Conservation (phyloP, 2,329 filamentous ascomycete species). For the Trichoderma afroharzianum region DNA sequence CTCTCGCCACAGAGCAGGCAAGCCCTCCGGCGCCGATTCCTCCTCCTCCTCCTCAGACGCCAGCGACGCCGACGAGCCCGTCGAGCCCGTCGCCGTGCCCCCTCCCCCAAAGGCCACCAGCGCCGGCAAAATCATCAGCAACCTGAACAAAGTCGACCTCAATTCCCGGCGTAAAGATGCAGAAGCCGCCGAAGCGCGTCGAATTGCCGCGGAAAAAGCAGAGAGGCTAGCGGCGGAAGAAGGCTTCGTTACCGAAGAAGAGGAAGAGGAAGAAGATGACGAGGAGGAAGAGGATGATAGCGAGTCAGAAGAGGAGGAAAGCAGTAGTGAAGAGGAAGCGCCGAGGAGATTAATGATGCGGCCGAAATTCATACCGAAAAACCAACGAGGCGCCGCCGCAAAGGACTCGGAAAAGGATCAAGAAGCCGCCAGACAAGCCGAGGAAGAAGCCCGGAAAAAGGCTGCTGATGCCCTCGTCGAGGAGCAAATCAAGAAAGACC, state of each 20-base stretch:
- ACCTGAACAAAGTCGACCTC: constrained; percentile 50
- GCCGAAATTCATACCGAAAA: constrained; percentile 62
- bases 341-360: constrained; percentile 56
- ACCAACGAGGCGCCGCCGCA: constrained; percentile 41
- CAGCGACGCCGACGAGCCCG: constrained; percentile 37
- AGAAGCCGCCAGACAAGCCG: constrained; percentile 39
- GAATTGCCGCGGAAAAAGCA: constrained; percentile 47
- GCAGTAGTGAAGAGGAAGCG: constrained; percentile 55
- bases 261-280: constrained; percentile 40
- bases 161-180: constrained; percentile 44
- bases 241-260: constrained; percentile 60
- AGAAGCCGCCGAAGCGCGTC: constrained; percentile 44
- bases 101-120: constrained; percentile 56
- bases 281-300: constrained; percentile 36
- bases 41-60: constrained; percentile 53
- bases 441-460: constrained; percentile 62
- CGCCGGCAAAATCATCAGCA: constrained; percentile 55
- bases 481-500: constrained; percentile 80
- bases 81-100: constrained; percentile 36
- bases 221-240: constrained; percentile 54
- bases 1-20: constrained; percentile 81
- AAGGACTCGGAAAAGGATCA: constrained; percentile 32
- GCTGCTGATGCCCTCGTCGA: constrained; percentile 78
- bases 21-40: constrained; percentile 57
- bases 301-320: constrained; percentile 42